These are phyloP conservation scores for Ocimum tenuiflorum DNA, from an alignment of 257 asterid species.

Conservation along the genomic window DNA sequence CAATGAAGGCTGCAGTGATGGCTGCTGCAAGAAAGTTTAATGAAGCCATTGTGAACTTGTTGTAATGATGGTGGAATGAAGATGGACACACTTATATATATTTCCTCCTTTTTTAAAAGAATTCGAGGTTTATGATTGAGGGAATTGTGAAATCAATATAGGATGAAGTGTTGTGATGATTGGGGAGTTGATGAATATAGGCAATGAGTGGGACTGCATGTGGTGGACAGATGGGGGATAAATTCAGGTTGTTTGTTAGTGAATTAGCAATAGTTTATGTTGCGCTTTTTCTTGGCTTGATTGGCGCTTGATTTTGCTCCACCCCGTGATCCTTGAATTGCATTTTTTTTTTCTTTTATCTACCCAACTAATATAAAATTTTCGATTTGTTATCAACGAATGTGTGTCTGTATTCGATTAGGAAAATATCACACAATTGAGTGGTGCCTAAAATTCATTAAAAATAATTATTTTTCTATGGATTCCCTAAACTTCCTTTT, in stretches of 20 bases:
- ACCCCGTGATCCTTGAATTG: not conserved
- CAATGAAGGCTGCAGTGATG: constrained; percentile 24
- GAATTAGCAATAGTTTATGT: not conserved
- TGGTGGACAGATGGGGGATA: constrained; percentile 23
- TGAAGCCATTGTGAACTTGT: constrained; percentile 27
- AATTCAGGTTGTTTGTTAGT: constrained; percentile 29
- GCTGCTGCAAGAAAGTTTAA: constrained; percentile 27
- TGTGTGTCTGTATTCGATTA: too few relatives aligned
- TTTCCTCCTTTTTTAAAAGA: not conserved
- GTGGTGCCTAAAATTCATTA: too few relatives aligned
- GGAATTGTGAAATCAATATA: not conserved
- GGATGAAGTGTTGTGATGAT: constrained; percentile 24
- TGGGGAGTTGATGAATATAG: constrained; percentile 23
- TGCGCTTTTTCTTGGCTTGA: constrained; percentile 10
- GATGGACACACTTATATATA: constrained; percentile 12
- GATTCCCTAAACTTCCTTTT: too few relatives aligned
- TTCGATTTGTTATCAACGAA: too few relatives aligned
- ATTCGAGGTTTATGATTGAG: constrained; percentile 8
- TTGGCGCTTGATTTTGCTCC: constrained; percentile 16
- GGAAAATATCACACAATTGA: too few relatives aligned
- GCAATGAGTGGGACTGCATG: constrained; percentile 23
- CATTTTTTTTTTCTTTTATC: too few relatives aligned
- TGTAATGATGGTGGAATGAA: constrained; percentile 27
- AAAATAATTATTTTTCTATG: too few relatives aligned
- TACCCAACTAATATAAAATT: too few relatives aligned